Evolutionary conservation across 1,284 basidiomycete species (phyloP).

Genomic region (Trichosporon asahii): DNA sequence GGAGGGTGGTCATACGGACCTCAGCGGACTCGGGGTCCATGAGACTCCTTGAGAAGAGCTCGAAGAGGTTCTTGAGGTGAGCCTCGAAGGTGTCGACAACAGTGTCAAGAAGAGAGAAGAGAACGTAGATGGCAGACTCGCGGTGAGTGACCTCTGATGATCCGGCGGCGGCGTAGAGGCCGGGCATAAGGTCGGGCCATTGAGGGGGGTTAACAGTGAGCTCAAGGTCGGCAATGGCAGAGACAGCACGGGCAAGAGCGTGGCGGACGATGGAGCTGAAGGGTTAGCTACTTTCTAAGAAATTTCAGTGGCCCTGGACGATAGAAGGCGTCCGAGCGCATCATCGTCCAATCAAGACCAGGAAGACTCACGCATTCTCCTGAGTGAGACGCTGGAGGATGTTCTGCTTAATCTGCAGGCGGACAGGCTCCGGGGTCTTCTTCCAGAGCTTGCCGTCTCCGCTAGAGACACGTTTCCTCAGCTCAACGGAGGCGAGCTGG

Average conservation of each 20-base stretch:
- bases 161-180: conserved; percentile 74
- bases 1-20: conserved; percentile 85
- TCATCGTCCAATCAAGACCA: neutral
- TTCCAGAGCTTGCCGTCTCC: conserved; percentile 83
- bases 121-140: conserved; percentile 86
- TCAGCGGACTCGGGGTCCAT: conserved; percentile 83
- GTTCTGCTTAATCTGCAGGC: conserved; percentile 80
- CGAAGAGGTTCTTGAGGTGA: conserved; percentile 74
- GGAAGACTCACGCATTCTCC: conserved; percentile 67
- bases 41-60: conserved; percentile 74
- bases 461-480: conserved; percentile 83
- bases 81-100: conserved; percentile 83
- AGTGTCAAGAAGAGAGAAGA: conserved; percentile 87
- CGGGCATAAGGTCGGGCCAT: conserved; percentile 87
- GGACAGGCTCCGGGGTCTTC: conserved; percentile 65
- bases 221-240: conserved; percentile 88
- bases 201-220: conserved; percentile 64
- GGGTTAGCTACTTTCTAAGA: neutral
- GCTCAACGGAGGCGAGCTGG: conserved; percentile 96
- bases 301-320: conserved; percentile 4
- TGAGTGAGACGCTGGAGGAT: conserved; percentile 74
- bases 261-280: conserved; percentile 79
- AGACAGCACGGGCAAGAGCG: conserved; percentile 85
- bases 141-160: conserved; percentile 71
- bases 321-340: neutral